A percentile compares a stretch with the other conserved stretches of the same genome.
Evolutionary conservation across 345 rosid species (phyloP).

Genomic region (Limnanthes douglasii): DNA sequence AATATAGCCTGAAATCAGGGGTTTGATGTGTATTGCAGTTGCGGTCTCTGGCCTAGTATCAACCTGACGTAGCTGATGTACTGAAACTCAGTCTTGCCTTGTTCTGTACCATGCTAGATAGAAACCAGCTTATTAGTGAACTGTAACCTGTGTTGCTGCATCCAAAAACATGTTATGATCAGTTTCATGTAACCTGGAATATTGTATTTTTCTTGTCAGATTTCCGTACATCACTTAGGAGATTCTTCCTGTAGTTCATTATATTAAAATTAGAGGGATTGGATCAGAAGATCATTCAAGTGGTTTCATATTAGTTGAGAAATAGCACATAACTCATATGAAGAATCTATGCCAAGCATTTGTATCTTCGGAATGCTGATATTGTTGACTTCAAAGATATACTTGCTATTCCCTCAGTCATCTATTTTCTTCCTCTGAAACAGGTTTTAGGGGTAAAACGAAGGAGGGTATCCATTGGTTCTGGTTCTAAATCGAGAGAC

Average conservation of each 20-base stretch:
- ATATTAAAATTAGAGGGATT: background rate
- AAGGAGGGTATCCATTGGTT: slow-evolving; percentile 69
- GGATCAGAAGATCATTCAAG: background rate
- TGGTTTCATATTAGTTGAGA: background rate
- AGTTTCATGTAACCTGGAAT: background rate
- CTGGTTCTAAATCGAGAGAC: slow-evolving; percentile 84
- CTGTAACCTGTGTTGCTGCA: background rate
- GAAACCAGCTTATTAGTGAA: background rate
- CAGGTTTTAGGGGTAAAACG: slow-evolving; percentile 79
- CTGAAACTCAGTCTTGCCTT: too few relatives aligned
- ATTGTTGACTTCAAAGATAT: background rate
- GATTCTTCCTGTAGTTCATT: background rate
- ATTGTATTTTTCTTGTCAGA: background rate
- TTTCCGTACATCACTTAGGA: background rate
- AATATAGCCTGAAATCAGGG: too few relatives aligned
- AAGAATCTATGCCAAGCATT: background rate
- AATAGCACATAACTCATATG: background rate
- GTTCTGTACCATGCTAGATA: background rate
- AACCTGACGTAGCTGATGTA: too few relatives aligned
- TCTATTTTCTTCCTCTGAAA: slow-evolving; percentile 1
- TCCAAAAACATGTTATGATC: background rate
- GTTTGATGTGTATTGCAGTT: too few relatives aligned
- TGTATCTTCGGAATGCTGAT: background rate
- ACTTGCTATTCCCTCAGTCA: background rate
- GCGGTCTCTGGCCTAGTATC: too few relatives aligned